These are phyloP conservation scores for Cladobotryum mycophilum DNA, from an alignment of 2,329 filamentous ascomycete species.

Conservation along the genomic window DNA sequence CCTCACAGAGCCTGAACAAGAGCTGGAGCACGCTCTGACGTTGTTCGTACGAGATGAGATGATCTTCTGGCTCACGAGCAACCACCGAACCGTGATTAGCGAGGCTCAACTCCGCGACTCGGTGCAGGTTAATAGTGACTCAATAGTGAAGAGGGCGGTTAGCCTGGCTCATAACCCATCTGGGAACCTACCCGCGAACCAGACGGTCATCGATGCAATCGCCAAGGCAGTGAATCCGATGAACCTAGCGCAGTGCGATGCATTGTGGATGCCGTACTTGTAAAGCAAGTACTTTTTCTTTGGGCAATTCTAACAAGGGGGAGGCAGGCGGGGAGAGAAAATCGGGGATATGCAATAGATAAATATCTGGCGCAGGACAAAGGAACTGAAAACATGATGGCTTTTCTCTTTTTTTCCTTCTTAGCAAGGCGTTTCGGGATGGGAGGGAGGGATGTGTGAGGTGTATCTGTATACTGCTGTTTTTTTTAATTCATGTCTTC, in stretches of 20 bases:
- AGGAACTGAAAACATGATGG: neutral
- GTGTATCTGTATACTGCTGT: neutral
- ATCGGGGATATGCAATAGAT: no score
- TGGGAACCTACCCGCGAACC: constrained; percentile 84
- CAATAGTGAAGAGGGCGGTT: constrained; percentile 85
- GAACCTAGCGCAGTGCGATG: constrained; percentile 81
- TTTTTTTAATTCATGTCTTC: neutral
- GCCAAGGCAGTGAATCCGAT: constrained; percentile 89
- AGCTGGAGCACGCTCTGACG: constrained; percentile 90
- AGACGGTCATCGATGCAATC: constrained; percentile 93
- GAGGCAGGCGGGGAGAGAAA: neutral
- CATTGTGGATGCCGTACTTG: constrained; percentile 95
- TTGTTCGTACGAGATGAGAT: constrained; percentile 97
- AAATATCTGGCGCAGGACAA: no score
- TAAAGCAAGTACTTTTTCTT: constrained; percentile 34
- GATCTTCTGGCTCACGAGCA: constrained; percentile 89
- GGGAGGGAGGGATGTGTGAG: neutral
- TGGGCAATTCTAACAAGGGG: neutral
- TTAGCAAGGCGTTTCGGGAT: neutral
- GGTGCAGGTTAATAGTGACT: constrained; percentile 80
- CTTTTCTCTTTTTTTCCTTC: neutral
- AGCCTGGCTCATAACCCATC: constrained; percentile 73
- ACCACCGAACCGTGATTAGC: constrained; percentile 51
- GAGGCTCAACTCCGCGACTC: constrained; percentile 69
- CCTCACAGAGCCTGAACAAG: constrained; percentile 79